Base-by-base conservation (phyloP, 176 grass and related monocot genomes). In the Aegilops sharonensis region DNA sequence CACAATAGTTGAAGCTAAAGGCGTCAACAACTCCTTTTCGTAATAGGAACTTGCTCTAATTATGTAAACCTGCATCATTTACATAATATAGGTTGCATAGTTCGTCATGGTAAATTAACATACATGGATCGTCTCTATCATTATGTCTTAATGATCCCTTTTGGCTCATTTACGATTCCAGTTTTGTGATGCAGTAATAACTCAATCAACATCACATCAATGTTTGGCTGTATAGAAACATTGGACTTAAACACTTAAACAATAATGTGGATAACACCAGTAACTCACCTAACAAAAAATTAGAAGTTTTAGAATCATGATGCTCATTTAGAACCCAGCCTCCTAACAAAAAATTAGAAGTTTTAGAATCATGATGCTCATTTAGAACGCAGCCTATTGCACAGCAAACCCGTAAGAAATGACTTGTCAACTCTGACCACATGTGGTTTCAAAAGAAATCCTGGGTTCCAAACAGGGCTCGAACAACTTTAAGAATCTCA, bases 41-140 rank as follows among this genome's bases (percentile, higher is more conserved):
- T 93, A 21, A 57, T 92, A 98, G 57, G 89, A 88, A 40, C 91
- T 93, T 45, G 79, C 90, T 61, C 93, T 87, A n/a, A 93, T 81
- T 90, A 98, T 98, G 73, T 93, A 95, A 45, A 95, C 89, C 91
- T 95, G 83, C 31, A 89, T 18, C 64, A 78, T 86, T 86, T n/a
- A 7, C 48, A 64, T 68, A 11, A 40, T 40, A 78, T 35, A 81
- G 11, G 32, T 35, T 30, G 5, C 27, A 64, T 30, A 3, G 29
- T 90, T 35, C 78, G 42, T 11, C 48, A 17, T 52, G 1, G 48
- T 52, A 52, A 17, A 65, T 24, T 39, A 66, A 5, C 3, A 52
- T 69, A 39, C 29, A 81, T 29, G 62, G 2, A 72, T 77, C 35
- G 13, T 85, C 11, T 15, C 40, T 35, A 47, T 31, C 34, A 27